Percentiles rank a stretch among this genome's conserved stretches.
phyloP scores from a whole-genome alignment of 2,329 filamentous ascomycete genomes.

The Knufia fluminis region DNA sequence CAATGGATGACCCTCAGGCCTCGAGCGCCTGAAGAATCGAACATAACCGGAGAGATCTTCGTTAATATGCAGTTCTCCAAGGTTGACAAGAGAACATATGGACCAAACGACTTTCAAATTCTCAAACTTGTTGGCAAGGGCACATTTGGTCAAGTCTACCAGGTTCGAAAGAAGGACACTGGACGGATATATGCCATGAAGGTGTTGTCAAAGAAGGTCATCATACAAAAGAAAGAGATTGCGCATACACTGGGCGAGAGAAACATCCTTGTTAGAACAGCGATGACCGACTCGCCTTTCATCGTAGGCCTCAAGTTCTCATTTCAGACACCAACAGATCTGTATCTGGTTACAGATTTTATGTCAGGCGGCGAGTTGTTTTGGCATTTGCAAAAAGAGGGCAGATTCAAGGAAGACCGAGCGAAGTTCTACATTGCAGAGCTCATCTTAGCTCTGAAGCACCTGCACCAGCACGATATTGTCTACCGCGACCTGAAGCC shows the following conservation, averaged over 20 bases:
- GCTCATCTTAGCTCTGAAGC: slow-evolving; percentile 86
- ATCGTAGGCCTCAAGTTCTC: slow-evolving; percentile 98
- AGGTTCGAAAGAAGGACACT: slow-evolving; percentile 95
- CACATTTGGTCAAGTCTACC: slow-evolving; percentile 96
- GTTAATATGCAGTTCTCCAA: slow-evolving; percentile 79
- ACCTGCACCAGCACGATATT: slow-evolving; percentile 93
- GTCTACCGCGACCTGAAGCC: slow-evolving; percentile 97
- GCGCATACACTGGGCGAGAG: slow-evolving; percentile 93
- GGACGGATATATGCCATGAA: slow-evolving; percentile 98
- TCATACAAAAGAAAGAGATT: slow-evolving; percentile 99
- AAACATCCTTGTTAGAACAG: slow-evolving; percentile 93
- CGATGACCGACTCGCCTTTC: slow-evolving; percentile 90
- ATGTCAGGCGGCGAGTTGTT: slow-evolving; percentile 98
- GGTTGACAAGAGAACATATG: slow-evolving; percentile 81
- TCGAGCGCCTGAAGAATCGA: slow-evolving; percentile 68
- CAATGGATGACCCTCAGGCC: slow-evolving; percentile 79
- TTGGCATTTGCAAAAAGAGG: slow-evolving; percentile 97
- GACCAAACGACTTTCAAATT: slow-evolving; percentile 91
- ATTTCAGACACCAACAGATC: slow-evolving; percentile 91
- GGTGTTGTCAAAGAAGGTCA: slow-evolving; percentile 97
- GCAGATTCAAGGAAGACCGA: slow-evolving; percentile 84
- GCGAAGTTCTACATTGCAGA: slow-evolving; percentile 99
- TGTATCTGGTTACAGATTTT: slow-evolving; percentile 98
- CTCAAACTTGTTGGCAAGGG: slow-evolving; percentile 95
- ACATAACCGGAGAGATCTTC: slow-evolving; percentile 76